phyloP scores from a whole-genome alignment of 148 eudicot species.

The Camellia lanceoleosa region DNA sequence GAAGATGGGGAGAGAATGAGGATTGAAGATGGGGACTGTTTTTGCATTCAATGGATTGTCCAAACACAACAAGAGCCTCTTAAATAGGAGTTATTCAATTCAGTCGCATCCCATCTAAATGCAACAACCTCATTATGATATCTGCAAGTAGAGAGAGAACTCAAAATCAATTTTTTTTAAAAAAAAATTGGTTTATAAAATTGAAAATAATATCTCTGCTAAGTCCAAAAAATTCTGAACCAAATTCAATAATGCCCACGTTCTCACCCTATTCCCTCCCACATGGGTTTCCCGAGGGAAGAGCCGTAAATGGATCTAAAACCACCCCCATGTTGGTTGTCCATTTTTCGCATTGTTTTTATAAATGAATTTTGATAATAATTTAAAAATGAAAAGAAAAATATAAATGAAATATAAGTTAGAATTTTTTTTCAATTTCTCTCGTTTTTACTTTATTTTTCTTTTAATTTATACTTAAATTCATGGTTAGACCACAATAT shows the following conservation, averaged over 20 bases:
- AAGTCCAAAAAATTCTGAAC: conserved; percentile 16
- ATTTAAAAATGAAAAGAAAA: too few species aligned
- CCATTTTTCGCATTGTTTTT: conserved; percentile 9
- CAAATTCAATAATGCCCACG: conserved; percentile 54
- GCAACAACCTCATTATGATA: conserved; percentile 37
- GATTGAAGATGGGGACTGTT: background rate
- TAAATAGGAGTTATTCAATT: conserved; percentile 11
- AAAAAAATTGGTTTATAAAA: too few species aligned
- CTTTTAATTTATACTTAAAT: too few species aligned
- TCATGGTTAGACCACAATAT: too few species aligned
- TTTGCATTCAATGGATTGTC: conserved; percentile 6
- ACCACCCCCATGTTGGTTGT: background rate
- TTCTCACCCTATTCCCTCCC: conserved; percentile 33
- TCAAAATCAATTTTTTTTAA: background rate
- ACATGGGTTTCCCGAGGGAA: conserved; percentile 40
- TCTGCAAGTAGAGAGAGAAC: conserved; percentile 29
- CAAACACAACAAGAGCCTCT: background rate
- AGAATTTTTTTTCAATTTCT: background rate
- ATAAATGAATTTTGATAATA: too few species aligned
- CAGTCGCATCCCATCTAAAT: background rate
- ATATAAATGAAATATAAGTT: too few species aligned
- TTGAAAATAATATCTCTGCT: conserved; percentile 17
- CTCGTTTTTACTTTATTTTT: background rate
- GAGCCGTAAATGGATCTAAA: conserved; percentile 31
- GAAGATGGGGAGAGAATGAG: conserved; percentile 1